Conservation (phyloP, 192 early-diverging fungal genomes). For the Funneliformis geosporum region DNA sequence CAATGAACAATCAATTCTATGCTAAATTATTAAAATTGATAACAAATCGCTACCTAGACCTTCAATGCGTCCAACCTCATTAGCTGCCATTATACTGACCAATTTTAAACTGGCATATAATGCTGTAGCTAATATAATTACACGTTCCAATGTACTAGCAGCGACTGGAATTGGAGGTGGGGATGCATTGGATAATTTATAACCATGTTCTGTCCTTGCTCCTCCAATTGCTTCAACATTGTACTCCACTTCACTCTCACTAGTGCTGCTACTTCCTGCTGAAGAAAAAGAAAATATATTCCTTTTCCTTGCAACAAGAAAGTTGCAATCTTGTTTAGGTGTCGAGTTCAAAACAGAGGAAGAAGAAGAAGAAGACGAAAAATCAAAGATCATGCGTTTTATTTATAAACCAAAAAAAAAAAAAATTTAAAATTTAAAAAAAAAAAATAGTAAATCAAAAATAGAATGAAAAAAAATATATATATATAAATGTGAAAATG, state of each 20-base stretch:
- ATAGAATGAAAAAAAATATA: no score
- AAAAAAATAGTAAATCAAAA: background rate
- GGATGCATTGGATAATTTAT: background rate
- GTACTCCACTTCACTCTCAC: slow-evolving; percentile 8
- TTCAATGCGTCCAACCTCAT: slow-evolving; percentile 22
- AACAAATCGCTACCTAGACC: slow-evolving; percentile 12
- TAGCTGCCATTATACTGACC: slow-evolving; percentile 5
- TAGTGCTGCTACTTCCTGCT: slow-evolving; percentile 1
- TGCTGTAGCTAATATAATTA: background rate
- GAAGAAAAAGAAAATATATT: slow-evolving; percentile 27
- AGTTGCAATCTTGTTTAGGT: slow-evolving; percentile 17
- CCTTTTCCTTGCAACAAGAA: slow-evolving; percentile 27
- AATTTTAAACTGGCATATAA: slow-evolving; percentile 14
- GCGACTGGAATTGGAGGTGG: background rate
- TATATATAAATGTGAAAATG: no score
- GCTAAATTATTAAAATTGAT: background rate
- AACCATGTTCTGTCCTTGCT: background rate
- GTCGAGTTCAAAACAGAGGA: slow-evolving; percentile 11
- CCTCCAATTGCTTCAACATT: background rate
- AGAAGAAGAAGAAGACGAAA: background rate
- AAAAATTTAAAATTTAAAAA: background rate
- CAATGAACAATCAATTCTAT: background rate
- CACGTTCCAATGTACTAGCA: slow-evolving; percentile 19
- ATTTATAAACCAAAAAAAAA: background rate
- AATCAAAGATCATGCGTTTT: slow-evolving; percentile 39